Evolutionary conservation across 805 yeast species (phyloP).

Genomic region (Saccharomycopsis olivae): DNA sequence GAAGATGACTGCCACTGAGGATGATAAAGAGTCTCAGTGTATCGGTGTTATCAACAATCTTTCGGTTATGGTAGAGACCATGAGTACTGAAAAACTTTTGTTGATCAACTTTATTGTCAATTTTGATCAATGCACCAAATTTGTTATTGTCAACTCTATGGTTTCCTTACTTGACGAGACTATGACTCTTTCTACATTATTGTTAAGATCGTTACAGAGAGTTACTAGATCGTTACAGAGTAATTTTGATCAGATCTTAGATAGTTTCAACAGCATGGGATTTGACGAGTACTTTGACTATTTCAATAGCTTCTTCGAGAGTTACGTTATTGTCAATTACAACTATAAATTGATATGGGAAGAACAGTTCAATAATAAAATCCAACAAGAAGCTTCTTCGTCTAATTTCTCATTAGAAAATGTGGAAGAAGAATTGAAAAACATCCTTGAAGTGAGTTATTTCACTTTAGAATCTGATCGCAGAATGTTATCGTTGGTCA

Average conservation of each 20-base stretch:
- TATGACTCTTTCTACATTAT: constrained; percentile 43
- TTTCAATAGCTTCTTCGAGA: constrained; percentile 16
- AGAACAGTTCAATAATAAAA: constrained; percentile 4
- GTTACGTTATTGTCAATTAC: constrained; percentile 12
- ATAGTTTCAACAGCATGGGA: constrained; percentile 10
- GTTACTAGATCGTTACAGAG: constrained; percentile 36
- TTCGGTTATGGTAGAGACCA: constrained; percentile 61
- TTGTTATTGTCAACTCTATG: constrained; percentile 47
- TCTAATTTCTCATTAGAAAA: background rate
- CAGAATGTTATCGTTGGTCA: constrained; percentile 6
- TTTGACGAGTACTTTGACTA: constrained; percentile 16
- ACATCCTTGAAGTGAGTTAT: constrained; percentile 4
- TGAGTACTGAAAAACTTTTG: constrained; percentile 29
- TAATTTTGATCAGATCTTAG: constrained; percentile 24
- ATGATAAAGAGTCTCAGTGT: constrained; percentile 61
- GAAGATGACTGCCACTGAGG: constrained; percentile 32
- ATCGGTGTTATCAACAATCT: constrained; percentile 59
- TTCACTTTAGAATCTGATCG: constrained; percentile 12
- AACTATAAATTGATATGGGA: constrained; percentile 5
- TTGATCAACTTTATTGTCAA: constrained; percentile 37
- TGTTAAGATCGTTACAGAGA: constrained; percentile 42
- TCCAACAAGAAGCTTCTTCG: constrained; percentile 1
- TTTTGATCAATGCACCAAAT: constrained; percentile 47
- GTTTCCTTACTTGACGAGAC: constrained; percentile 52
- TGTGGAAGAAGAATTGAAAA: constrained; percentile 11